Base-by-base conservation (phyloP, 2,329 filamentous ascomycete genomes). In the Colletotrichum sp. region DNA sequence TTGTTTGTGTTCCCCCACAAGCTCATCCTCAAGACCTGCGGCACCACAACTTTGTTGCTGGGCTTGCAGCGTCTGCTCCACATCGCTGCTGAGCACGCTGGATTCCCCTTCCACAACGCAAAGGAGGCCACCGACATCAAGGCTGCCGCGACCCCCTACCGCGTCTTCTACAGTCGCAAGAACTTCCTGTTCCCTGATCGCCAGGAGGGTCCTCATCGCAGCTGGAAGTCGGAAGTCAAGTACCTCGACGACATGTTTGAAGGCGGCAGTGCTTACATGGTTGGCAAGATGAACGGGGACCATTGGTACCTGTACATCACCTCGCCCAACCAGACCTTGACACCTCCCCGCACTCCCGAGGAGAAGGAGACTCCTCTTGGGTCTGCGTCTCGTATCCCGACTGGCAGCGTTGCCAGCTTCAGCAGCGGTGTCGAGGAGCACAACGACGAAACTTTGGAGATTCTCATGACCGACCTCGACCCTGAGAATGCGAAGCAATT, bases 1-100 rank as follows among this genome's bases (percentile, higher is more conserved):
- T 98, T 99, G 96, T 99, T 99, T 84, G 95, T 99, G 81, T 99
- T 98, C 86, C 96, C 96, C n/a, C 97, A 99, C 91, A 99, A 99
- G 90, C 91, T 99, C 78, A 98, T 99, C 77, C 89, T 99, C 79
- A 99, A 99, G 92, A 99, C 97, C 9, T 99, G 97, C 82, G 97
- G 97, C 76, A 99, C 97, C 28, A 99, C 97, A 16, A 99, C 97
- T 4, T 89, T 99, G 69, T 91, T 99, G 8, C 93, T 95, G 64
- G 97, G 97, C 24, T 90, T 99, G 61, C 95, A 95, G 79, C 95
- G 95, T 79, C 94, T 99, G 84, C 90, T 99, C 70, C 95, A 98
- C 84, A 98, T 99, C 82, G 97, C 97, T 34, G 95, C 96, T 64
- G 87, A 93, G 66, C 90, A 96, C 79, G 96, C 95, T 65, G 96